Evolutionary conservation across 371 early-diverging fungal species (phyloP).

Genomic region (Smittium culicis): DNA sequence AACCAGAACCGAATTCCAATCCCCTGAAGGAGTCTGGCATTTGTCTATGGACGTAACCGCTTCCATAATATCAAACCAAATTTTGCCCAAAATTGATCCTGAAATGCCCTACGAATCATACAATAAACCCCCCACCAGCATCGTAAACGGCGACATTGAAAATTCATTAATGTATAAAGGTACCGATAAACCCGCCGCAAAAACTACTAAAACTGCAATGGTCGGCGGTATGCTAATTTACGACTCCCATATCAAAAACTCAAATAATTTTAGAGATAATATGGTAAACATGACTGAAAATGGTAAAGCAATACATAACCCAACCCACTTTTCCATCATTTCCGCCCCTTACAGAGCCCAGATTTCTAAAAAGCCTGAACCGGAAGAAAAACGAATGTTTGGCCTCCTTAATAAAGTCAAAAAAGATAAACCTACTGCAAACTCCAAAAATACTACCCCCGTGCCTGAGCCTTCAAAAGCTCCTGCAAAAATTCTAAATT

Average conservation of each 20-base stretch:
- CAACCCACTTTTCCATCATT: constrained; percentile 18
- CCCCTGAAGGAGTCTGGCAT: constrained; percentile 28
- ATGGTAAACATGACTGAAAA: constrained; percentile 3
- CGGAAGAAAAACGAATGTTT: background rate
- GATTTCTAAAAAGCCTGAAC: background rate
- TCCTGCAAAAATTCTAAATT: background rate
- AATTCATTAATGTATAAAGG: constrained; percentile 14
- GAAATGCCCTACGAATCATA: constrained; percentile 12
- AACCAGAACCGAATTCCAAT: constrained; percentile 15
- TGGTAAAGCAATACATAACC: constrained; percentile 15
- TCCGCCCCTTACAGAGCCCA: background rate
- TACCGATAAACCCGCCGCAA: constrained; percentile 8
- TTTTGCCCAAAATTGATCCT: constrained; percentile 20
- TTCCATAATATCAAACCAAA: constrained; percentile 28
- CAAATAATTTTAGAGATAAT: background rate
- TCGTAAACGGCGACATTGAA: constrained; percentile 3
- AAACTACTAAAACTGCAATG: constrained; percentile 14
- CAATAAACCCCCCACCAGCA: background rate
- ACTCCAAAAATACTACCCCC: too few species aligned
- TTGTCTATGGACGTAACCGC: constrained; percentile 22
- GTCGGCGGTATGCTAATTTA: constrained; percentile 20
- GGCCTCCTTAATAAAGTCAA: background rate
- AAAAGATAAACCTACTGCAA: background rate
- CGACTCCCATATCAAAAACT: background rate
- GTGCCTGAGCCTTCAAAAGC: too few species aligned